Conservation (phyloP, 2,329 filamentous ascomycete genomes). For the Hypoxylon sp. region DNA sequence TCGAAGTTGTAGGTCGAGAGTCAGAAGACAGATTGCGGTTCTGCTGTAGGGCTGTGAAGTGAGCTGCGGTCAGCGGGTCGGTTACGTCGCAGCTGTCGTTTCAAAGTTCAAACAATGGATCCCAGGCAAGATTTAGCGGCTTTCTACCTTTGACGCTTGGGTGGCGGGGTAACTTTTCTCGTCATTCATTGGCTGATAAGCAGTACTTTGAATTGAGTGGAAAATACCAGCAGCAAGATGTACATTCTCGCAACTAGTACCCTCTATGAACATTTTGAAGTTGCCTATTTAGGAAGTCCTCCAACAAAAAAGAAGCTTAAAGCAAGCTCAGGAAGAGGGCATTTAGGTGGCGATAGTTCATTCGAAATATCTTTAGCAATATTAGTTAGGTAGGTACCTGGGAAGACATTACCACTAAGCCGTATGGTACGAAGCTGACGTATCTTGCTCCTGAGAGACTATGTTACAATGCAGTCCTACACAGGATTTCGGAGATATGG, state of each 20-base stretch:
- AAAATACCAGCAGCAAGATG: background rate
- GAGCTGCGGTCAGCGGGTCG: constrained; percentile 18
- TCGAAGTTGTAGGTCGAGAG: constrained; percentile 3
- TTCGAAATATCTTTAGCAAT: background rate
- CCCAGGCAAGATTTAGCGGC: constrained; percentile 9
- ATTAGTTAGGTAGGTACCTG: too few relatives aligned
- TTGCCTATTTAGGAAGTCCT: constrained; percentile 22
- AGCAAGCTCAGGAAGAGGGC: background rate
- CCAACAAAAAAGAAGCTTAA: background rate
- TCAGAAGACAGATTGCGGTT: constrained; percentile 25
- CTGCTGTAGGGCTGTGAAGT: constrained; percentile 26
- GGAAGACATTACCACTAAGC: background rate
- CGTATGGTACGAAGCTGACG: background rate
- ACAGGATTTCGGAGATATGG: background rate
- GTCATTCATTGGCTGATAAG: constrained; percentile 15
- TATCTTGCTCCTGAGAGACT: background rate
- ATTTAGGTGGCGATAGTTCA: background rate
- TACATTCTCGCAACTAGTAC: background rate
- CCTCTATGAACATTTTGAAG: too few relatives aligned
- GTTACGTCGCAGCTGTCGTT: constrained; percentile 45
- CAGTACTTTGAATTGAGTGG: background rate
- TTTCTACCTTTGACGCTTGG: background rate
- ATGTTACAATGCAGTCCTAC: background rate
- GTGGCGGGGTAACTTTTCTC: constrained; percentile 26
- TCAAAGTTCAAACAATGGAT: constrained; percentile 34